Conservation (phyloP, 331 rosid genomes). For the Spiraea crenata region DNA sequence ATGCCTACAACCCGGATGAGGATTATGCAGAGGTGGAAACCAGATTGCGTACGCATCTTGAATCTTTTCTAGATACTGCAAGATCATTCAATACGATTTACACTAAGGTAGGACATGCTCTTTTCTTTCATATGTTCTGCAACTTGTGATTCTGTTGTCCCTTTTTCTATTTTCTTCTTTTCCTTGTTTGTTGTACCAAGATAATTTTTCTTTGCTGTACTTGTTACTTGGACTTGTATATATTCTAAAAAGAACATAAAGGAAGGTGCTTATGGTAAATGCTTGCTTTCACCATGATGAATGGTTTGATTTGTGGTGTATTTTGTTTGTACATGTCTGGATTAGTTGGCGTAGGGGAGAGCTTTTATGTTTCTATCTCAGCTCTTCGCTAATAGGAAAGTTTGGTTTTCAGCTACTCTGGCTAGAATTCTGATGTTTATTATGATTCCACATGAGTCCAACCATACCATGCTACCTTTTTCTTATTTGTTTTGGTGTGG, state of each 20-base stretch:
- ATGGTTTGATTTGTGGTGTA: background rate
- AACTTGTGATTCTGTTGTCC: background rate
- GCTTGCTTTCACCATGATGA: background rate
- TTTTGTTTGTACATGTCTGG: background rate
- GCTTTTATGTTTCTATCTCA: slow-evolving; percentile 1
- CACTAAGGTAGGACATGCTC: slow-evolving; percentile 59
- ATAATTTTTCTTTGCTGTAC: background rate
- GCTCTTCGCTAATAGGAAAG: background rate
- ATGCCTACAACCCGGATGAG: slow-evolving; percentile 92
- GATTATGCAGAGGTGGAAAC: slow-evolving; percentile 82
- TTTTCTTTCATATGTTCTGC: slow-evolving; percentile 14
- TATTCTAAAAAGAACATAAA: background rate
- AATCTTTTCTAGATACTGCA: slow-evolving; percentile 93
- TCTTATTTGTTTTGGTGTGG: background rate
- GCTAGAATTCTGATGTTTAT: background rate
- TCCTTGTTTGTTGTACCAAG: background rate
- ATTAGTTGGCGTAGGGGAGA: background rate
- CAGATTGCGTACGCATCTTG: slow-evolving; percentile 78
- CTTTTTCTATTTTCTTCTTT: slow-evolving; percentile 9
- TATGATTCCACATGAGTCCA: background rate
- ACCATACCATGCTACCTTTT: too few relatives aligned
- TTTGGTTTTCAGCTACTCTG: background rate
- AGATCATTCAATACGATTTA: slow-evolving; percentile 83
- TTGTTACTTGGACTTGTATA: background rate
- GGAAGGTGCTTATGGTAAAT: background rate